A percentile compares a stretch with the other conserved stretches of the same genome.
These are phyloP conservation scores for Macrophomina pseudophaseolina DNA, from an alignment of 2,329 filamentous ascomycete species.

Conservation along the genomic window DNA sequence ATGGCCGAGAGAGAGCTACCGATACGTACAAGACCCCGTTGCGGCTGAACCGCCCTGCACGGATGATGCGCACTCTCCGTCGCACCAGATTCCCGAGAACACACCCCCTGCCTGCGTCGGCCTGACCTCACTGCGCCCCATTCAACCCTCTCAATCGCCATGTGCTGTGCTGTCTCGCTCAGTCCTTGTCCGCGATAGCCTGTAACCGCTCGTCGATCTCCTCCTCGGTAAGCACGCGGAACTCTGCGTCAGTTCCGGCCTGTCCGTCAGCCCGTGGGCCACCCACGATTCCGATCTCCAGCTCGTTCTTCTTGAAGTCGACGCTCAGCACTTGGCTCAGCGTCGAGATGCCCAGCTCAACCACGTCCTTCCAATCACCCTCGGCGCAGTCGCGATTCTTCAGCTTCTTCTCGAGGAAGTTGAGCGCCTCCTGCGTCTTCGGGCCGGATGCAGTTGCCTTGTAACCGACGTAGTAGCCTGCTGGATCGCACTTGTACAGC, in stretches of 20 bases:
- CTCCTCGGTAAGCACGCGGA: slow-evolving; percentile 90
- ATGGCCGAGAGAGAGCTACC: slow-evolving; percentile 33
- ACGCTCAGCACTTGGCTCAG: slow-evolving; percentile 96
- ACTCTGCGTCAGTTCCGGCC: slow-evolving; percentile 78
- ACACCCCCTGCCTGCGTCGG: neutral
- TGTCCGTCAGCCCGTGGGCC: slow-evolving; percentile 81
- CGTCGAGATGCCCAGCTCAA: slow-evolving; percentile 94
- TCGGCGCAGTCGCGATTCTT: slow-evolving; percentile 97
- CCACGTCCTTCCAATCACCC: slow-evolving; percentile 94
- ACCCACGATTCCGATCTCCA: slow-evolving; percentile 97
- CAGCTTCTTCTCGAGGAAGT: slow-evolving; percentile 99
- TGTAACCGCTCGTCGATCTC: slow-evolving; percentile 99
- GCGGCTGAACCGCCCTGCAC: slow-evolving; percentile 38
- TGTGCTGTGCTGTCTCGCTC: slow-evolving; percentile 43
- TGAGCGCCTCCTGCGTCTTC: slow-evolving; percentile 98
- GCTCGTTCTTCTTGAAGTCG: slow-evolving; percentile 99
- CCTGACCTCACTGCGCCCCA: slow-evolving; percentile 1
- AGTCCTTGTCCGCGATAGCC: slow-evolving; percentile 98
- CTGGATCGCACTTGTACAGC: slow-evolving; percentile 97
- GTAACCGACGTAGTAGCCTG: slow-evolving; percentile 97
- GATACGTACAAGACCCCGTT: slow-evolving; percentile 40
- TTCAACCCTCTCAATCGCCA: slow-evolving; percentile 1
- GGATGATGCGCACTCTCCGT: slow-evolving; percentile 36
- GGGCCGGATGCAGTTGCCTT: slow-evolving; percentile 96
- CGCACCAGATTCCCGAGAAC: slow-evolving; percentile 23